A percentile compares a stretch with the other conserved stretches of the same genome.
Conservation (phyloP, 495 filamentous ascomycete species). For the Aspergillus funiculosus region DNA sequence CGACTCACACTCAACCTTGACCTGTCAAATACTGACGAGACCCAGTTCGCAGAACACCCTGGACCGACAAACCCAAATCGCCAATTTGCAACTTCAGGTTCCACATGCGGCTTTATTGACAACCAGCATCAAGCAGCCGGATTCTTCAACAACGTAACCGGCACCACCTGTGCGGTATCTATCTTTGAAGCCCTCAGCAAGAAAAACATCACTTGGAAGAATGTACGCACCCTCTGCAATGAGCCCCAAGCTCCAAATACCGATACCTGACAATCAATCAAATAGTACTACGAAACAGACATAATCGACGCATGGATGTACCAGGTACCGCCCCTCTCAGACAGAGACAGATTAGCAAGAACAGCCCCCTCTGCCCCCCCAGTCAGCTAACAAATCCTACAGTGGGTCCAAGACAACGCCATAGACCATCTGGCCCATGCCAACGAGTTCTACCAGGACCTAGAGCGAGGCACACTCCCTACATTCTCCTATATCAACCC, state of each 20-base stretch:
- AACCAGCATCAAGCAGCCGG: constrained; percentile 30
- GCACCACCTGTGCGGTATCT: constrained; percentile 35
- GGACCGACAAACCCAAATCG: constrained; percentile 49
- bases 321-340: too few relatives aligned
- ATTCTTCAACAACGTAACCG: constrained; percentile 38
- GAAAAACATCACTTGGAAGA: constrained; percentile 42
- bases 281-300: constrained; percentile 40
- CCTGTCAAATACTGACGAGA: constrained; percentile 5
- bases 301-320: constrained; percentile 38
- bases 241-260: too few relatives aligned
- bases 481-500: constrained; percentile 50
- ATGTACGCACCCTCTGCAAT: constrained; percentile 21
- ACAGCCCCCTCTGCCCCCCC: too few relatives aligned
- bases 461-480: constrained; percentile 36
- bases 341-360: too few relatives aligned
- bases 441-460: constrained; percentile 35
- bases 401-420: constrained; percentile 35
- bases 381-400: too few relatives aligned
- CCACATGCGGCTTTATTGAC: constrained; percentile 43
- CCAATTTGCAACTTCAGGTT: constrained; percentile 44
- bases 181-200: constrained; percentile 46
- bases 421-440: constrained; percentile 33
- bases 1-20: too few relatives aligned
- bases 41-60: constrained; percentile 40
- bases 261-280: too few relatives aligned